A percentile compares a stretch with the other conserved stretches of the same genome.
These are phyloP conservation scores for Gossypium aridum DNA, from an alignment of 441 rosid genomes.

Conservation along the genomic window DNA sequence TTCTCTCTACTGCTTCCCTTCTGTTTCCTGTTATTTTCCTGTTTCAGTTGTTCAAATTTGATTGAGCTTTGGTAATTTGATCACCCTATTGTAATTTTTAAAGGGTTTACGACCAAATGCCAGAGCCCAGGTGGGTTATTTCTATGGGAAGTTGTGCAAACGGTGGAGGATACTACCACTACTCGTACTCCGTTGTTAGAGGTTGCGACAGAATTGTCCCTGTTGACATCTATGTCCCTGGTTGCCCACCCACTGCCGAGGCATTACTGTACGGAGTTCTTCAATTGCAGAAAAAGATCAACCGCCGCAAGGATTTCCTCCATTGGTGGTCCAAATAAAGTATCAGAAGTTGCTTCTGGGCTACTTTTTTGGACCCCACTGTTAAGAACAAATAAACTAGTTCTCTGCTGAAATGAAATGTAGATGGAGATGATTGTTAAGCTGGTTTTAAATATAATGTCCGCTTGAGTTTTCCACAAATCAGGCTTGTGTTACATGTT, in stretches of 20 bases:
- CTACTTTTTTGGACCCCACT: neutral
- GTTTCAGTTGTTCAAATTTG: neutral
- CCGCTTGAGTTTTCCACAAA: neutral
- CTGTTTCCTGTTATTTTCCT: neutral
- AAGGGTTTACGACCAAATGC: slow-evolving; percentile 99
- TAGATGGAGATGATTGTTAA: neutral
- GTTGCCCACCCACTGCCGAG: slow-evolving; percentile 98
- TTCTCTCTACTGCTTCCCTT: neutral
- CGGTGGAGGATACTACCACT: slow-evolving; percentile 97
- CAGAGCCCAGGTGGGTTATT: slow-evolving; percentile 97
- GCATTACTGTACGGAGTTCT: slow-evolving; percentile 89
- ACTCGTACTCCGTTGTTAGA: slow-evolving; percentile 93
- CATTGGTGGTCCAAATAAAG: slow-evolving; percentile 89
- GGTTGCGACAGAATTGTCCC: slow-evolving; percentile 98
- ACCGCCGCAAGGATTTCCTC: slow-evolving; percentile 91
- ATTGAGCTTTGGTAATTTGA: neutral
- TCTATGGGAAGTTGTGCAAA: slow-evolving; percentile 99
- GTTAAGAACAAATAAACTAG: neutral
- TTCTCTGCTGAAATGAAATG: neutral
- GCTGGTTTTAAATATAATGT: neutral
- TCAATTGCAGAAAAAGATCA: slow-evolving; percentile 97
- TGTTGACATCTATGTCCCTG: slow-evolving; percentile 91
- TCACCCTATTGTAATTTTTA: slow-evolving; percentile 9
- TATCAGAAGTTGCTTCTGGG: neutral
- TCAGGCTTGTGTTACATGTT: neutral